Base-by-base conservation (phyloP, 352 stramenopile species). In the Phytophthora crassamura region DNA sequence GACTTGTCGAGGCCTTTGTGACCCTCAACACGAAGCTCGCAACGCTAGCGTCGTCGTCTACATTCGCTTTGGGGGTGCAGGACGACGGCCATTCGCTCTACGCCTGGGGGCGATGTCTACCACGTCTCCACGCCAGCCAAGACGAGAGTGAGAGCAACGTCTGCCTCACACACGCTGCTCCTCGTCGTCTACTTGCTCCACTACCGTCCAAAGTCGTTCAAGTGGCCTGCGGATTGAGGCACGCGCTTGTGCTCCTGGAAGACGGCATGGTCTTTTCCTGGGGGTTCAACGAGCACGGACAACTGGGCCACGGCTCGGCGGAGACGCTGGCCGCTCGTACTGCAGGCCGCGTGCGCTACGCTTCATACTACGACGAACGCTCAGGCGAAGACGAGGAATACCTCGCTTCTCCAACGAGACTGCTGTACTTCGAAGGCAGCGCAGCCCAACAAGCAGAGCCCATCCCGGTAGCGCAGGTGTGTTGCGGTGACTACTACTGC, bases 231-330 rank as follows among this genome's bases (percentile, higher is more conserved):
- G 85, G 85, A 0, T 64, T 88, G 16, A 69, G 69, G 33, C 82
- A 93, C 47, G 83, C 80, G 7, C 67, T 91, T 0, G 72, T 77
- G 14, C 65, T 90, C 36, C 86, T 77, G 1, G 25, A 69, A 7
- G 69, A 85, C 14, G 80, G 80, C 1, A 86, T 90, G 61, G 69
- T 93, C 2, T 79, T 86, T 47, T 90, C 82, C 0, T 93, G 85
- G 85, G 85, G 85, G 0, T 91, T 91, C 14, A 90, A 91, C 60
- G 82, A 90, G 53, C 85, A 93, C 61, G 85, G 85, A 5, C 85
- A 93, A 43, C 72, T 90, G 2, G 85, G 85, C 4, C 85, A 93
- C 41, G 81, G 82, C n/a, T 61, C 75, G 25, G 41, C 67, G 2
- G 65, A 72, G 15, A 88, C 79, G 10, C 56, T 93, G 5, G 47